These are phyloP conservation scores for Calycina marina DNA, from an alignment of 2,329 filamentous ascomycete genomes.

Conservation along the genomic window DNA sequence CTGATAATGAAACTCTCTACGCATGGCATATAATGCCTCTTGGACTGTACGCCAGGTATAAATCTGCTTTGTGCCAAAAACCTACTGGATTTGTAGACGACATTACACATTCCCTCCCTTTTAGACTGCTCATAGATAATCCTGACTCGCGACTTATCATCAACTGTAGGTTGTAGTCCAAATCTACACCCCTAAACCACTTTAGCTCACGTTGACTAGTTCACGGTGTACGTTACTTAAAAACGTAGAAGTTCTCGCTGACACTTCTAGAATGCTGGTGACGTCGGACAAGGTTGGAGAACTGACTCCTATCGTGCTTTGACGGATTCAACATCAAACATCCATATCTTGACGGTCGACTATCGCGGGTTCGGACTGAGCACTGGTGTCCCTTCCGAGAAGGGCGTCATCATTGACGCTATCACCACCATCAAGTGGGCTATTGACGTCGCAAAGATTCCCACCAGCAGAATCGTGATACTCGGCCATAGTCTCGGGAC, in stretches of 20 bases:
- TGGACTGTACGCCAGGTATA: slow-evolving; percentile 59
- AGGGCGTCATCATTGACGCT: slow-evolving; percentile 68
- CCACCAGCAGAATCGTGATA: slow-evolving; percentile 59
- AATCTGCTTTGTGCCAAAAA: slow-evolving; percentile 42
- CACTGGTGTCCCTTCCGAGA: slow-evolving; percentile 65
- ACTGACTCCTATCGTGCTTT: slow-evolving; percentile 66
- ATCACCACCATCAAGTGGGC: slow-evolving; percentile 59
- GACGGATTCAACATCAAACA: slow-evolving; percentile 49
- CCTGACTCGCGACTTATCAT: slow-evolving; percentile 48
- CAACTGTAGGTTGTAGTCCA: slow-evolving; percentile 34
- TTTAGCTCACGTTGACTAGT: slow-evolving; percentile 27
- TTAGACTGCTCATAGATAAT: slow-evolving; percentile 46
- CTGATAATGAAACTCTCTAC: slow-evolving; percentile 65
- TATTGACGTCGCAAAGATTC: slow-evolving; percentile 46
- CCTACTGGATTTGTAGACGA: slow-evolving; percentile 28
- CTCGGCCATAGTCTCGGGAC: slow-evolving; percentile 83
- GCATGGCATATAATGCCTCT: slow-evolving; percentile 85
- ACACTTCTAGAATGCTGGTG: slow-evolving; percentile 58
- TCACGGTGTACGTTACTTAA: slow-evolving; percentile 38
- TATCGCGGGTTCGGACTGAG: slow-evolving; percentile 81
- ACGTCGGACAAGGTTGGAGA: slow-evolving; percentile 65
- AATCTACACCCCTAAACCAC: background rate
- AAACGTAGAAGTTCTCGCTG: slow-evolving; percentile 1
- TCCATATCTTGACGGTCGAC: slow-evolving; percentile 79
- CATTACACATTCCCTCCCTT: slow-evolving; percentile 41